A percentile compares a stretch with the other conserved stretches of the same genome.
phyloP scores from a whole-genome alignment of 768 basidiomycete species.

The Boletus vermiculosoides region DNA sequence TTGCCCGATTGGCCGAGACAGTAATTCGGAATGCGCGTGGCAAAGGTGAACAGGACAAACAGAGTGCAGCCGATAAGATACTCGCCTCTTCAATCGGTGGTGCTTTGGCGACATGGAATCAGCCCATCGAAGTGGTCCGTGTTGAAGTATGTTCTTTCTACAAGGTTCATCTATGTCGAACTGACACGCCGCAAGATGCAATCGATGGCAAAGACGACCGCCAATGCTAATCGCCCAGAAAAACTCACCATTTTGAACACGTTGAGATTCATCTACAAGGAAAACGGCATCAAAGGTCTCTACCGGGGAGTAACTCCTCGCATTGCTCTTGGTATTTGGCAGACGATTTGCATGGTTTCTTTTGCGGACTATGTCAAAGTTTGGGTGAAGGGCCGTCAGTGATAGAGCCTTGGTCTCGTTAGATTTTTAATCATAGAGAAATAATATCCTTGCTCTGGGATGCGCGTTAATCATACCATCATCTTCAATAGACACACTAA shows the following conservation, averaged over 20 bases:
- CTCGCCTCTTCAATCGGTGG: slow-evolving; percentile 85
- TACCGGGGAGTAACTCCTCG: slow-evolving; percentile 98
- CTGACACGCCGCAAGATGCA: slow-evolving; percentile 72
- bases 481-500: background rate
- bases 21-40: slow-evolving; percentile 76
- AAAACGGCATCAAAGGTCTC: slow-evolving; percentile 93
- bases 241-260: slow-evolving; percentile 93
- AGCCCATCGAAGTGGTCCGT: slow-evolving; percentile 96
- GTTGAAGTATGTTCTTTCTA: slow-evolving; percentile 65
- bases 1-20: slow-evolving; percentile 88
- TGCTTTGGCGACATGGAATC: slow-evolving; percentile 98
- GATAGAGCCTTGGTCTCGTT: slow-evolving; percentile 10
- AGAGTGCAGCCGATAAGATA: slow-evolving; percentile 84
- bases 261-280: slow-evolving; percentile 89
- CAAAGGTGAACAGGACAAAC: slow-evolving; percentile 70
- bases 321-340: slow-evolving; percentile 94
- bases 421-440: slow-evolving; percentile 20
- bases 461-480: slow-evolving; percentile 16
- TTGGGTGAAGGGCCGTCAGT: slow-evolving; percentile 57
- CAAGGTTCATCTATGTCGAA: background rate
- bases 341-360: slow-evolving; percentile 98
- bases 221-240: slow-evolving; percentile 75
- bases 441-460: slow-evolving; percentile 21
- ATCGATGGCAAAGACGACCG: slow-evolving; percentile 87
- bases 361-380: slow-evolving; percentile 94